phyloP scores from a whole-genome alignment of 306 rosid genomes.

The Amphicarpaea edgeworthii region DNA sequence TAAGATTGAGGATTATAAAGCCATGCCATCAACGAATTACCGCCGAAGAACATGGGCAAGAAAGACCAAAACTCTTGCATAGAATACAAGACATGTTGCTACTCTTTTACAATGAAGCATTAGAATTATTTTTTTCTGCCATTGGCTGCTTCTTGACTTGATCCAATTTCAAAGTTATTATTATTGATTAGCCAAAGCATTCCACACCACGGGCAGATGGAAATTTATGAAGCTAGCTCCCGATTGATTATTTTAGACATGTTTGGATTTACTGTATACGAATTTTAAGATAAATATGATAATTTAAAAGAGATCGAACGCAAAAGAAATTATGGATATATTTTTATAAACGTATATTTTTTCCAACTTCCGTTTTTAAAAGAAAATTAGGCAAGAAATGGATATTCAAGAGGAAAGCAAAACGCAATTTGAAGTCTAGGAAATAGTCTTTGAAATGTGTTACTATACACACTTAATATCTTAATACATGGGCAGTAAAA shows the following conservation, averaged over 20 bases:
- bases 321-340: too few species aligned
- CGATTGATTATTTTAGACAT: constrained; percentile 1
- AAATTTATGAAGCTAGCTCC: constrained; percentile 14
- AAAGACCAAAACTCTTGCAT: neutral
- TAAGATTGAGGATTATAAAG: neutral
- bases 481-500: too few species aligned
- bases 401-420: too few species aligned
- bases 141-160: constrained; percentile 13
- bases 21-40: constrained; percentile 11
- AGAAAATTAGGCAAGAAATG: too few species aligned
- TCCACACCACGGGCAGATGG: neutral
- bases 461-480: too few species aligned
- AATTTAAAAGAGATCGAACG: too few species aligned
- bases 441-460: too few species aligned
- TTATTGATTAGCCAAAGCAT: neutral
- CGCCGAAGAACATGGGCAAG: constrained; percentile 38
- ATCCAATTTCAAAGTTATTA: constrained; percentile 18
- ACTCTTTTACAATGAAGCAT: neutral
- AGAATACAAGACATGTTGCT: neutral
- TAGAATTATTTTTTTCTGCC: neutral
- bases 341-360: too few species aligned
- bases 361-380: too few species aligned
- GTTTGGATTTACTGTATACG: too few species aligned
- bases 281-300: too few species aligned
- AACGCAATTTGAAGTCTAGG: too few species aligned